Evolutionary conservation across 2,329 filamentous ascomycete species (phyloP), one percentile per base, ranked within the genome.

Genomic region (Sordariomycetes sp.): DNA sequence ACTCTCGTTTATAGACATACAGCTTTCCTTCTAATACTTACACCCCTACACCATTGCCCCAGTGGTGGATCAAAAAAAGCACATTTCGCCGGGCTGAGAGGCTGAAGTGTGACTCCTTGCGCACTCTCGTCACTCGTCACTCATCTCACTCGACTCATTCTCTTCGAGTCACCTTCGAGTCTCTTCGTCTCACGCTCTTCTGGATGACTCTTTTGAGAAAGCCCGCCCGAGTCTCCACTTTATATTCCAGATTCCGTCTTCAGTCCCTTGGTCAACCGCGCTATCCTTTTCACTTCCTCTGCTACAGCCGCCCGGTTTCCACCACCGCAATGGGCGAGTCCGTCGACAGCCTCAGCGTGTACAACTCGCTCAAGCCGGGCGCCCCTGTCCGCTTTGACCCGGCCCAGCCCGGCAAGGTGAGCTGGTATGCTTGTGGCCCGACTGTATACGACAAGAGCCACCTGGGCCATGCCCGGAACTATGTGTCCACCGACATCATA

Each of bases 401-500:
- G 35, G 25, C 43, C 18, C 32, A 58, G 10, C 46, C 46, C 11
- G 61, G 61, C 16, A 58, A 62, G 57, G 60, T 61, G 46, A 59
- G 59, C 22, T 62, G 61, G 61, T 96, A 96, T 71, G 88, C 87
- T 64, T 96, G 91, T 75, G 91, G 91, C 20, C 90, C 90, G 59
- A 96, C 90, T 3, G 85, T 88, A 50, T 92, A 92, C 69, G 89
- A 92, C 69, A 87, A 91, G 73, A 82, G 86, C 61, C 89, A 93
- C 75, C 72, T 93, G 53, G 87, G 90, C 34, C 90, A 96, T 72
- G 90, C 89, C 34, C 80, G 90, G 64, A 96, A 96, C 74, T 96
- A 96, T 80, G 89, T 96, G 62, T 89, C 87, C 55, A 93, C 89
- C 53, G 91, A 96, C 71, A 91, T 96, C 62, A 85, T 96, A 64